Conservation (phyloP, 106 monocot species). For the Allium fistulosum region DNA sequence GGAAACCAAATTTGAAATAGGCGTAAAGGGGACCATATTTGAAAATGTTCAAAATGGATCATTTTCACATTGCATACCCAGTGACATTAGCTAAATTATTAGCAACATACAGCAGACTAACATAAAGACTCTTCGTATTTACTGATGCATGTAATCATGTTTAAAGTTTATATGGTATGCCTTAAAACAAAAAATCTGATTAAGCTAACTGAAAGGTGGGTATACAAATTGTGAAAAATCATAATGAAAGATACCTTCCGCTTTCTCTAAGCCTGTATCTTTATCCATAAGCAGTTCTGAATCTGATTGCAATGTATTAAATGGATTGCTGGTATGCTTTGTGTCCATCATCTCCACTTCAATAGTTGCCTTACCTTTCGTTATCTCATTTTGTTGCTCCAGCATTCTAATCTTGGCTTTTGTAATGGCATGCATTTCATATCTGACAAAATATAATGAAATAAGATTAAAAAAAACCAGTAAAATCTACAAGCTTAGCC, state of each 20-base stretch:
- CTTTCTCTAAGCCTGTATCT: conserved; percentile 1
- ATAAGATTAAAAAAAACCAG: background rate
- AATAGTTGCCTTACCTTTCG: conserved; percentile 18
- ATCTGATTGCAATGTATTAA: conserved; percentile 1
- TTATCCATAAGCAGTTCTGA: conserved; percentile 7
- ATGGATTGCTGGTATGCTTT: conserved; percentile 14
- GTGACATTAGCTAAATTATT: too few species aligned
- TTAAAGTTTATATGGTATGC: too few species aligned
- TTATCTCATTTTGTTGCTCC: conserved; percentile 26
- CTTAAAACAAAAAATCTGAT: background rate
- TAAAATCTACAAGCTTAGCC: too few species aligned
- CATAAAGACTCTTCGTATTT: too few species aligned
- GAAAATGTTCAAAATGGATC: too few species aligned
- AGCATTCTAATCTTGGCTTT: conserved; percentile 45
- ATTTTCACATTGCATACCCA: too few species aligned
- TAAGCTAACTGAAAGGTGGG: background rate
- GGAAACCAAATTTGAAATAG: too few species aligned
- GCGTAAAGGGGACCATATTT: too few species aligned
- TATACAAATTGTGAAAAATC: background rate
- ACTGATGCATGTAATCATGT: too few species aligned
- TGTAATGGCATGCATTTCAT: conserved; percentile 67
- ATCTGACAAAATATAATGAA: conserved; percentile 31
- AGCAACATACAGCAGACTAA: too few species aligned
- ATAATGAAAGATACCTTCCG: conserved; percentile 1
- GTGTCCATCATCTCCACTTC: conserved; percentile 80